phyloP scores from a whole-genome alignment of 164 flowering plant genomes.

The Berberis thunbergii region DNA sequence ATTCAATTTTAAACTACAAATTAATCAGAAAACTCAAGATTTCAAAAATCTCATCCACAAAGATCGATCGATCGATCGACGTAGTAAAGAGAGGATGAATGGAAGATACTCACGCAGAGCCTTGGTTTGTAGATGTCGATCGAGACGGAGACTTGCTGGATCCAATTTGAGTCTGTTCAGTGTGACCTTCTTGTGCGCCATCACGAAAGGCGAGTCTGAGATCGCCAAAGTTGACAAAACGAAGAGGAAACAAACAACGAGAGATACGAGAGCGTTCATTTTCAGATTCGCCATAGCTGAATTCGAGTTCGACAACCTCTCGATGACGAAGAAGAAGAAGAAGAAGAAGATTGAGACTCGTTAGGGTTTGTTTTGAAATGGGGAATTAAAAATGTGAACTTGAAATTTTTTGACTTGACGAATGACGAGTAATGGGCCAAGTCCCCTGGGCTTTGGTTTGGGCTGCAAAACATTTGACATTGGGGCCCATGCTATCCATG shows the following conservation, averaged over 20 bases:
- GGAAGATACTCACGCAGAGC: constrained; percentile 47
- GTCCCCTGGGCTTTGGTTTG: no score
- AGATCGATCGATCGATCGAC: background rate
- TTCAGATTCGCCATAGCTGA: constrained; percentile 13
- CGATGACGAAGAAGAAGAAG: no score
- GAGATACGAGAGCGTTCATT: constrained; percentile 3
- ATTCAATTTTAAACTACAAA: no score
- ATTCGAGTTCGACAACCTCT: no score
- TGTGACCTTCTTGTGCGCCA: constrained; percentile 86
- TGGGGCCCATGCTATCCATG: no score
- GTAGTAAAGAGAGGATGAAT: constrained; percentile 4
- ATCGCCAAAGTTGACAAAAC: constrained; percentile 19
- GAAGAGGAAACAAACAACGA: constrained; percentile 13
- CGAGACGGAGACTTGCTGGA: constrained; percentile 65
- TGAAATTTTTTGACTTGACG: no score
- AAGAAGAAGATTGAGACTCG: no score
- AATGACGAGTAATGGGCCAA: no score
- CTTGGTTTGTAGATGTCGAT: constrained; percentile 86
- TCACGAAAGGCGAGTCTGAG: constrained; percentile 69
- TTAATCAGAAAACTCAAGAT: no score
- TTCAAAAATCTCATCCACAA: background rate
- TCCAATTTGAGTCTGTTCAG: constrained; percentile 66
- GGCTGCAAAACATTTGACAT: no score
- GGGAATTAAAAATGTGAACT: no score
- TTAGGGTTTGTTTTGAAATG: no score